phyloP scores from a whole-genome alignment of 1,139 yeast genomes.

The Magnusiomyces ingens region DNA sequence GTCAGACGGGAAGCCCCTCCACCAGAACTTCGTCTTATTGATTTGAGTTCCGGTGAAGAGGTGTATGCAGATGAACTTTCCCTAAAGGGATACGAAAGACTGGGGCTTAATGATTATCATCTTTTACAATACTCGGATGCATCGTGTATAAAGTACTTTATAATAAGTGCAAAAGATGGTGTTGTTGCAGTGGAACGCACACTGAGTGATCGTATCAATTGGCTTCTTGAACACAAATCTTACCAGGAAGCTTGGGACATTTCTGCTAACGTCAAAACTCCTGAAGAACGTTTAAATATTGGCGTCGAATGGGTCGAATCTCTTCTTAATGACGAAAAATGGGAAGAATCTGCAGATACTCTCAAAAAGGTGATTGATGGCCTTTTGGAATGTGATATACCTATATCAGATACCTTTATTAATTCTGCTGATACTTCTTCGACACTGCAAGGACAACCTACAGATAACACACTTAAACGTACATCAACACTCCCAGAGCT shows the following conservation, averaged over 20 bases:
- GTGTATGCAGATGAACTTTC: conserved; percentile 79
- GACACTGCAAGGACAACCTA: neutral
- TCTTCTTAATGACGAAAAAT: conserved; percentile 45
- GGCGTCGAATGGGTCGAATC: conserved; percentile 60
- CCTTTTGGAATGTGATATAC: conserved; percentile 23
- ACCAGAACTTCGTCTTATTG: conserved; percentile 71
- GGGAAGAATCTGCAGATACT: conserved; percentile 53
- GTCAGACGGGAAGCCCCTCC: conserved; percentile 27
- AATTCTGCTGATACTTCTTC: neutral
- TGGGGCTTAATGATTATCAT: conserved; percentile 77
- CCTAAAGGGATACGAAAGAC: conserved; percentile 47
- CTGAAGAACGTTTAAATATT: conserved; percentile 46
- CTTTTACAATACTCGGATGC: conserved; percentile 31
- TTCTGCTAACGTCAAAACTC: conserved; percentile 49
- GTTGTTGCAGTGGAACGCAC: conserved; percentile 68
- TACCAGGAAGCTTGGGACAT: conserved; percentile 73
- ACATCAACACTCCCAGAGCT: neutral
- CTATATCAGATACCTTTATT: neutral
- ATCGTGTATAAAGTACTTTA: conserved; percentile 44
- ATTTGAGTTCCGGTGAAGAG: conserved; percentile 62
- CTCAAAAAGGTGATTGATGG: conserved; percentile 39
- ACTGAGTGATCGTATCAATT: conserved; percentile 58
- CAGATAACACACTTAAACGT: neutral
- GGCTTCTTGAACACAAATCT: conserved; percentile 55
- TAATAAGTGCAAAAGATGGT: conserved; percentile 77